Evolutionary conservation across 345 rosid species (phyloP).

Genomic region (Camelina sativa): DNA sequence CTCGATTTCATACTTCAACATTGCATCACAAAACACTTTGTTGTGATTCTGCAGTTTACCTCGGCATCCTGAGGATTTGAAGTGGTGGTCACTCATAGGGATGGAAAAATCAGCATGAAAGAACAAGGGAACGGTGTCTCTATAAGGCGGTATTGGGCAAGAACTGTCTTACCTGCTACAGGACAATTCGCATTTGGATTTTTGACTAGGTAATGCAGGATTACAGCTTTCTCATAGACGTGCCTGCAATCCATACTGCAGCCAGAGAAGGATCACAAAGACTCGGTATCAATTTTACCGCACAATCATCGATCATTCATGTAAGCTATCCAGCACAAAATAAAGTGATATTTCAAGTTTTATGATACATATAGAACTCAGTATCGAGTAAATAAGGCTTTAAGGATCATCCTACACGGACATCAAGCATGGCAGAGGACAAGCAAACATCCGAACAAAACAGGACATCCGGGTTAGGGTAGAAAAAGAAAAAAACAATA

Average conservation of each 20-base stretch:
- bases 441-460: conserved; percentile 7
- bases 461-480: conserved; percentile 2
- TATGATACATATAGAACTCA: neutral
- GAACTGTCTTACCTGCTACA: conserved; percentile 59
- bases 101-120: conserved; percentile 32
- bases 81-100: conserved; percentile 2
- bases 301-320: conserved; percentile 12
- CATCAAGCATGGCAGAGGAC: conserved; percentile 1
- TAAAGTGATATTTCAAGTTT: neutral
- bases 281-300: neutral
- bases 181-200: conserved; percentile 65
- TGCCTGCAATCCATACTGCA: conserved; percentile 88
- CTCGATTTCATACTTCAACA: conserved; percentile 68
- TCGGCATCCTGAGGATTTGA: conserved; percentile 63
- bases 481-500: neutral
- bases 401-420: conserved; percentile 12
- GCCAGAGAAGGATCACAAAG: conserved; percentile 33
- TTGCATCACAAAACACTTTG: conserved; percentile 62
- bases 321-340: conserved; percentile 3
- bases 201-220: conserved; percentile 56
- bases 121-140: conserved; percentile 7
- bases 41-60: conserved; percentile 53
- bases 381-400: neutral
- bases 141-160: too few relatives aligned
- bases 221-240: conserved; percentile 65